Conservation (phyloP, 2,329 filamentous ascomycete genomes). For the Geoglossum cookeanum region DNA sequence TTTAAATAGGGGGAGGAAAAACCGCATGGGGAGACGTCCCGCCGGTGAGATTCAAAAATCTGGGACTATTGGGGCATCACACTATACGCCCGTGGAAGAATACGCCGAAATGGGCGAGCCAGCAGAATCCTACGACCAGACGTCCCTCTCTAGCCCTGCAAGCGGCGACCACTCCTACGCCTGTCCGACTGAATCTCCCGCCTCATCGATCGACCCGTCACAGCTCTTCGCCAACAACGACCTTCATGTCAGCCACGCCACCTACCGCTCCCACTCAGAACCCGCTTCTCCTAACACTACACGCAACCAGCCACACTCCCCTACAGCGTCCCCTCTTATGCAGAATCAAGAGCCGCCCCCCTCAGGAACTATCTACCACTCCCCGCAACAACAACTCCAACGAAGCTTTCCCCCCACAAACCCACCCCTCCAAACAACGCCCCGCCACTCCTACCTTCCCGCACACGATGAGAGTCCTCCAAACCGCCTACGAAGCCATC, state of each 20-base stretch:
- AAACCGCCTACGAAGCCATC: not conserved
- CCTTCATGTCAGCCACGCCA: not conserved
- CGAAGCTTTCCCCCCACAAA: not conserved
- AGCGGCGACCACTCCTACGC: not conserved
- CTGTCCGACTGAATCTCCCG: not conserved
- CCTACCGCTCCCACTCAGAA: not conserved
- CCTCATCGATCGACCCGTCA: not conserved
- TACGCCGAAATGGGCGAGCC: not conserved
- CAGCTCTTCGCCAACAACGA: not conserved
- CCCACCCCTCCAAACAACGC: not conserved
- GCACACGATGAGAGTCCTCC: not conserved
- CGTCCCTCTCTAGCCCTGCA: not conserved
- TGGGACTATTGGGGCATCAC: too few species aligned
- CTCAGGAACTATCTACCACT: too few species aligned
- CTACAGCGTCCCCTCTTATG: not conserved
- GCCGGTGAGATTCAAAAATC: too few species aligned
- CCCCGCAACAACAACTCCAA: not conserved
- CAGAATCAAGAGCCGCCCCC: not conserved
- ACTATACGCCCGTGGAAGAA: too few species aligned
- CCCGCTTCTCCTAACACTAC: not conserved
- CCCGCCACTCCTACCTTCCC: too few species aligned
- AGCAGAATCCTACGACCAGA: not conserved
- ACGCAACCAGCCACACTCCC: not conserved
- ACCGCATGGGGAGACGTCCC: too few species aligned
- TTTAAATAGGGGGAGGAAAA: not conserved